Conservation (phyloP, 2,329 filamentous ascomycete species). For the Cercospora sp. region DNA sequence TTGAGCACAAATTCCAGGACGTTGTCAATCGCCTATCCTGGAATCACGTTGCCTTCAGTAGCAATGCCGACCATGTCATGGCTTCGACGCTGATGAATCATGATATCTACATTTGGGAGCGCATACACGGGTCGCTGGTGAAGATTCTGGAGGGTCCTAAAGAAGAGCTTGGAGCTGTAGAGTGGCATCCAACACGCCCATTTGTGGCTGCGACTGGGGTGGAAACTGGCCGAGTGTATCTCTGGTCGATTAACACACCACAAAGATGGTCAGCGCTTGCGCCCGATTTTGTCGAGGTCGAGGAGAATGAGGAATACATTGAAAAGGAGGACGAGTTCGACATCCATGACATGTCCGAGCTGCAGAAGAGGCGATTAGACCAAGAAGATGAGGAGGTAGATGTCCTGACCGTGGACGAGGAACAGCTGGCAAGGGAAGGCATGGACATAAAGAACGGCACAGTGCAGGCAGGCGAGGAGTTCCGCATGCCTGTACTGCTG, state of each 20-base stretch:
- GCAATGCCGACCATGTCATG: slow-evolving; percentile 91
- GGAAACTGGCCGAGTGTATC: slow-evolving; percentile 89
- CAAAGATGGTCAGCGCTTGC: slow-evolving; percentile 97
- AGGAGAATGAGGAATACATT: slow-evolving; percentile 96
- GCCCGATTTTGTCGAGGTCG: slow-evolving; percentile 94
- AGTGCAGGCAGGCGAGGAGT: slow-evolving; percentile 57
- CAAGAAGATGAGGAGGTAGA: slow-evolving; percentile 93
- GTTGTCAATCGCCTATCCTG: slow-evolving; percentile 92
- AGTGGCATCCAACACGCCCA: slow-evolving; percentile 91
- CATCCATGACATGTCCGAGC: slow-evolving; percentile 91
- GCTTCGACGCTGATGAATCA: slow-evolving; percentile 98
- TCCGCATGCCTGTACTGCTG: slow-evolving; percentile 89
- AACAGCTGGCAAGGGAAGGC: slow-evolving; percentile 42
- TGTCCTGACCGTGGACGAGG: slow-evolving; percentile 73
- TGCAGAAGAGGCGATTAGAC: slow-evolving; percentile 86
- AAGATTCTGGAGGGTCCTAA: slow-evolving; percentile 96
- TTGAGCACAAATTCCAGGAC: slow-evolving; percentile 98
- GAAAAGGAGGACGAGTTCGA: slow-evolving; percentile 98
- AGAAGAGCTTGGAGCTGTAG: slow-evolving; percentile 92
- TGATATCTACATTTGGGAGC: slow-evolving; percentile 97
- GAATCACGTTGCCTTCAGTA: slow-evolving; percentile 96
- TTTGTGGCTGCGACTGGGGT: slow-evolving; percentile 88
- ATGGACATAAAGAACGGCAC: slow-evolving; percentile 50
- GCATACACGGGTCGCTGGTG: slow-evolving; percentile 86
- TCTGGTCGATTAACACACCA: slow-evolving; percentile 92